Base-by-base conservation (phyloP, 2,329 filamentous ascomycete species). In the Colletotrichum magnum region DNA sequence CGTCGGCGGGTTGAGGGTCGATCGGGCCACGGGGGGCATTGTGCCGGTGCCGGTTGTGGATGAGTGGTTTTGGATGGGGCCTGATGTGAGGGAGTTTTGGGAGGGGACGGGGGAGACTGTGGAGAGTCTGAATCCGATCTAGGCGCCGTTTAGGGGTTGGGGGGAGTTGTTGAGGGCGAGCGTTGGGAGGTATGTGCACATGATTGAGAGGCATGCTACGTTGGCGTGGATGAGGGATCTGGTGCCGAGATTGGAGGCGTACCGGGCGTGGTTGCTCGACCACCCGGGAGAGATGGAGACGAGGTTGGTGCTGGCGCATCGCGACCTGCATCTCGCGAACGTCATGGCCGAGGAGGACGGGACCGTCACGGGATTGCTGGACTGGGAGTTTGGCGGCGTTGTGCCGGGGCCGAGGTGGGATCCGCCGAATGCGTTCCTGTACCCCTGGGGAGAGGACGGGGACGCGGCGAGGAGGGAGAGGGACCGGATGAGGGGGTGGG, bases 291-390 rank as follows among this genome's bases (percentile, higher is more conserved):
- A 68, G 0, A 61, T 74, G 4, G 70, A 67, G n/a, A 81, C 77
- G 6, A 71, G 78, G 0, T 47, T 45, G 5, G 54, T 58, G 10
- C 69, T 84, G 3, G 79, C 73, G 54, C 80, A 83, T 51, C 70
- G 81, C 16, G 81, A 84, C 54, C 72, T 85, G 1, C 77, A 74
- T 0, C 68, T 77, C 5, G 70, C 74, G 3, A 84, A 85, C 64
- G 79, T 85, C 10, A 72, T 84, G 24, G 77, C 84, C 1, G 75
- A 84, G 62, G 73, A 78, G 0, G 36, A 77, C 7, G 79, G 79
- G 1, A 64, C 68, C 0, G 71, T 85, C 5, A 81, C 79, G 2
- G 82, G 72, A 9, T 56, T 85, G 0, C 53, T 84, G 5, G 82
- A 84, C 68, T 85, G 82, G 81, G 81, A 85, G 64, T 83, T 62